Evolutionary conservation across 1,284 basidiomycete species (phyloP), one percentile per base, ranked within the genome.

Genomic region (Peniophora sp.): DNA sequence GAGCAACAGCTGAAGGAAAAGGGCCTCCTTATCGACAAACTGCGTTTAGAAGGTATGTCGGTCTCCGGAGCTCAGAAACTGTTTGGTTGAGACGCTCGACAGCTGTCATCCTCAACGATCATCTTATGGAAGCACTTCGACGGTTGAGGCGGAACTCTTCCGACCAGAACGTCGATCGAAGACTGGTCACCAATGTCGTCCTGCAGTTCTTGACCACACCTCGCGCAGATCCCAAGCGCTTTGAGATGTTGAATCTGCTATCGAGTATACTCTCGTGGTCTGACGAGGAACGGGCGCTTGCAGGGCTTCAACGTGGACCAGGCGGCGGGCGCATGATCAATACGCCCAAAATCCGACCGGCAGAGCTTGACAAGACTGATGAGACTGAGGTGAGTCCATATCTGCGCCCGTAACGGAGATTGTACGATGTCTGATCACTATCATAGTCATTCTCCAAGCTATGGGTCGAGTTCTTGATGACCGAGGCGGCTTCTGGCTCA

Each of bases 51-150:
- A 78, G 85, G 93, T 94, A 57, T 43, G 71, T 65, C 35, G n/a
- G 3, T 45, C 44, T 15, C 11, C 43, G 42, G 5, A 32, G 51
- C 27, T 27, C 20, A 27, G 24, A 27, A 42, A 50, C 47, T 22
- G 49, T 52, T 24, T 22, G 18, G 24, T 5, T 37, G 51, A 36
- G 56, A 23, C 42, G 43, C 18, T 2, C 48, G 63, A 24, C 57
- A 95, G 93, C 88, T 47, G 92, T 97, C 9, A 94, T 98, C 51
- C 85, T 96, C 62, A 98, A 99, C 61, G 96, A 99, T 63, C 96
- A 99, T 62, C 76, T 99, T 8, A 97, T 94, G 58, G 95, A 98
- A 67, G 95, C 97, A 0, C 78, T 99, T n/a, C 86, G 95, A 14
- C 83, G 96, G 20, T 73, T 99, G 44, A 83, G 93, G 35, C 87